These are phyloP conservation scores for Rutstroemia sp. DNA, from an alignment of 2,329 filamentous ascomycete genomes.

Conservation along the genomic window DNA sequence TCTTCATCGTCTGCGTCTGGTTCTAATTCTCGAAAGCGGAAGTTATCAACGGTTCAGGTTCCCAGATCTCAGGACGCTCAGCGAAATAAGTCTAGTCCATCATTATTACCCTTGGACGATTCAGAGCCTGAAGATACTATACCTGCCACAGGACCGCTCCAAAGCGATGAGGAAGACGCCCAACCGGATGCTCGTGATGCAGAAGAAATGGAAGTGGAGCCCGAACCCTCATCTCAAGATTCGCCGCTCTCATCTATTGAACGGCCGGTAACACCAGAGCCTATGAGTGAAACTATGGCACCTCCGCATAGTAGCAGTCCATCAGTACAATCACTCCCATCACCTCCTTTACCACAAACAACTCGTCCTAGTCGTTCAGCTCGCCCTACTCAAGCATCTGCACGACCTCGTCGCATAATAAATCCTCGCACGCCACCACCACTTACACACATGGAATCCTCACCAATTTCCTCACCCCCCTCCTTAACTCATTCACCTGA, in stretches of 20 bases:
- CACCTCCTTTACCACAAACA: conserved; percentile 14
- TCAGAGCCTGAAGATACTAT: conserved; percentile 19
- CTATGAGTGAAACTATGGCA: conserved; percentile 29
- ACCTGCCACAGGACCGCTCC: conserved; percentile 19
- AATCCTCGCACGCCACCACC: conserved; percentile 23
- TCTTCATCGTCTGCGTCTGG: conserved; percentile 24
- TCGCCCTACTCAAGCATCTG: conserved; percentile 8
- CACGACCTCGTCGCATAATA: conserved; percentile 20
- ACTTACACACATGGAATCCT: conserved; percentile 15
- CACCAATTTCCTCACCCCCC: conserved; percentile 48
- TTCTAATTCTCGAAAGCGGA: conserved; percentile 45
- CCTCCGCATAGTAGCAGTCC: conserved; percentile 29
- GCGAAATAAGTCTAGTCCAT: conserved; percentile 20
- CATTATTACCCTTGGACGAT: conserved; percentile 6
- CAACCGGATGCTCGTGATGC: conserved; percentile 8
- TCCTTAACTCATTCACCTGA: conserved; percentile 62
- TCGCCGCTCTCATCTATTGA: conserved; percentile 19
- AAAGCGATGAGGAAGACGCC: conserved; percentile 13
- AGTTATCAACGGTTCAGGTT: conserved; percentile 31
- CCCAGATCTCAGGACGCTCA: conserved; percentile 13
- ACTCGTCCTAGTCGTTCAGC: conserved; percentile 9
- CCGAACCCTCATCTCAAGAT: conserved; percentile 9
- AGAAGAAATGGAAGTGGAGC: conserved; percentile 3
- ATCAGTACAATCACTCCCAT: conserved; percentile 15
- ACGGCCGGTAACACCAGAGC: conserved; percentile 22